A percentile compares a stretch with the other conserved stretches of the same genome.
These are phyloP conservation scores for Solanum sejunctum DNA, from an alignment of 257 asterid genomes.

Conservation along the genomic window DNA sequence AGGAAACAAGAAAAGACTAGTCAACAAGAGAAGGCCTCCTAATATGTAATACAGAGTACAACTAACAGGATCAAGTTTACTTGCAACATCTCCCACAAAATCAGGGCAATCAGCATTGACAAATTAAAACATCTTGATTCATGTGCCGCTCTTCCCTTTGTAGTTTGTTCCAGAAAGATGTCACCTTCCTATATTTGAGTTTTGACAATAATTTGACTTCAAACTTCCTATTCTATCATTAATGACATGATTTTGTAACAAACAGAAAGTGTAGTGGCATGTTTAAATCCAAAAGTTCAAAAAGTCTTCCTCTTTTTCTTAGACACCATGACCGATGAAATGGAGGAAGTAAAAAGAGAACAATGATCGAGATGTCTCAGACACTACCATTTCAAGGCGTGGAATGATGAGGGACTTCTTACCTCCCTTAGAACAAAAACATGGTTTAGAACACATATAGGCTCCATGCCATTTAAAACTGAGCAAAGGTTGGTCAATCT, in stretches of 20 bases:
- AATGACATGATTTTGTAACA: neutral
- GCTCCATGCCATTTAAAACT: slow-evolving; percentile 97
- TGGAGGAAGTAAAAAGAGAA: neutral
- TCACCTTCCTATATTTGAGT: neutral
- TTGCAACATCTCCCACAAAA: neutral
- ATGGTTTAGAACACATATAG: slow-evolving; percentile 92
- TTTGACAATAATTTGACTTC: neutral
- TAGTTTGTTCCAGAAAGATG: neutral
- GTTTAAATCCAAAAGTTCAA: neutral
- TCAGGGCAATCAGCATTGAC: neutral
- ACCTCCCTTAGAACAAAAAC: slow-evolving; percentile 98
- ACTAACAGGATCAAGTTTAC: neutral
- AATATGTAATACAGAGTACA: neutral
- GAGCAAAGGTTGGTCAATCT: slow-evolving; percentile 95
- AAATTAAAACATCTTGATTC: neutral
- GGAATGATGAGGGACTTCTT: neutral
- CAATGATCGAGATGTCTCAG: neutral
- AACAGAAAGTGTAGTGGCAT: neutral
- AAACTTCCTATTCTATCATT: neutral
- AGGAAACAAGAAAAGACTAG: neutral
- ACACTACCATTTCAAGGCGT: neutral
- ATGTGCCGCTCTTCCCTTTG: neutral
- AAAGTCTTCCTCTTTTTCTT: neutral
- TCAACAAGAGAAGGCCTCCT: neutral
- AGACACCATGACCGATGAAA: neutral